Percentiles rank a stretch among this genome's conserved stretches.
Evolutionary conservation across 1,139 yeast genomes (phyloP).

Genomic region (Nematodospora anomalae): DNA sequence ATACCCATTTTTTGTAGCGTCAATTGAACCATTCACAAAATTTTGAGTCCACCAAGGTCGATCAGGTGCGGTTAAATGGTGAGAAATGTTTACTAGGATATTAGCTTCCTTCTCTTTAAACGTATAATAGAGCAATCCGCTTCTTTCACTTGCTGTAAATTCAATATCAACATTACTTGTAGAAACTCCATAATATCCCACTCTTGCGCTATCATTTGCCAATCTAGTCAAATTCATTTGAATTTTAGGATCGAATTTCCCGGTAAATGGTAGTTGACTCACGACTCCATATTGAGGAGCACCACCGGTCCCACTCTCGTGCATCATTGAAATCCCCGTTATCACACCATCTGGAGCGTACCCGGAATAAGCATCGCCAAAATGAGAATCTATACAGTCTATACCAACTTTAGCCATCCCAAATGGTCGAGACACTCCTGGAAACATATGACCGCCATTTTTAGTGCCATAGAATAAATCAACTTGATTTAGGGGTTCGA

Average conservation of each 20-base stretch:
- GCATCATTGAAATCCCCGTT: conserved; percentile 39
- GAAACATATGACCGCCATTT: conserved; percentile 37
- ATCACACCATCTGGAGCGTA: conserved; percentile 32
- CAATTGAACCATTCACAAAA: conserved; percentile 26
- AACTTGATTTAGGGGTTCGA: conserved; percentile 15
- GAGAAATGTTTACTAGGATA: conserved; percentile 28
- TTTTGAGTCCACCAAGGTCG: conserved; percentile 36
- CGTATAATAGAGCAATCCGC: conserved; percentile 27
- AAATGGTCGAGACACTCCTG: conserved; percentile 39
- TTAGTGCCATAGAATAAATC: conserved; percentile 40
- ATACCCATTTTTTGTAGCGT: conserved; percentile 22
- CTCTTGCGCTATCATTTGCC: conserved; percentile 21
- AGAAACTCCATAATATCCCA: conserved; percentile 28
- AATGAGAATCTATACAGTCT: conserved; percentile 24
- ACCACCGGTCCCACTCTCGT: conserved; percentile 43
- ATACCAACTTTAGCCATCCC: conserved; percentile 43
- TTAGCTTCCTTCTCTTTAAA: conserved; percentile 19
- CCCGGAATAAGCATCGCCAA: conserved; percentile 34
- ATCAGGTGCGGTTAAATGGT: conserved; percentile 25
- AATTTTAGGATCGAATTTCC: conserved; percentile 18
- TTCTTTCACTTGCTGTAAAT: conserved; percentile 27
- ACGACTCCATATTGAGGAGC: conserved; percentile 37
- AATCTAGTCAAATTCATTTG: conserved; percentile 18
- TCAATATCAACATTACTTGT: conserved; percentile 24
- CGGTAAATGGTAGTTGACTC: conserved; percentile 28